A percentile compares a stretch with the other conserved stretches of the same genome.
phyloP scores from a whole-genome alignment of 2,329 filamentous ascomycete genomes.

The Helotiales sp. region DNA sequence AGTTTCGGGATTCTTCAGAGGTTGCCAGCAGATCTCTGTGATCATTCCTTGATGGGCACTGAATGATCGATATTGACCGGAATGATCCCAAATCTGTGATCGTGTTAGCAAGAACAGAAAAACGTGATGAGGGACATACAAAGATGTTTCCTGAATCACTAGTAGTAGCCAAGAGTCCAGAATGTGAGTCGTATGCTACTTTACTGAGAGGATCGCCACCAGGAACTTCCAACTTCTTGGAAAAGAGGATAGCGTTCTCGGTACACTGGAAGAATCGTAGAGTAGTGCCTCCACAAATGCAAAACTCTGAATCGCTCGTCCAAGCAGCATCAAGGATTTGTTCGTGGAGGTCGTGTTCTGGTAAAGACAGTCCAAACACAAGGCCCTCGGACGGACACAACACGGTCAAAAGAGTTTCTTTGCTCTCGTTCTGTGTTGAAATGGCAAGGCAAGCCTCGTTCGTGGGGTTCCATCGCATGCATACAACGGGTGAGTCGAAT shows the following conservation, averaged over 20 bases:
- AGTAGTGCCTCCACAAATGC: slow-evolving; percentile 58
- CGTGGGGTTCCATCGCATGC: slow-evolving; percentile 60
- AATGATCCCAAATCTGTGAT: slow-evolving; percentile 39
- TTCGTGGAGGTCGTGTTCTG: slow-evolving; percentile 49
- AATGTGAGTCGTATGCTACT: slow-evolving; percentile 55
- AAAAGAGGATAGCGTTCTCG: slow-evolving; percentile 46
- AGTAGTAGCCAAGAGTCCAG: slow-evolving; percentile 56
- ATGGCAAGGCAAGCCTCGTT: slow-evolving; percentile 57
- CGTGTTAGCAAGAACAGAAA: slow-evolving; percentile 41
- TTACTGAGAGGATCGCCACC: slow-evolving; percentile 55
- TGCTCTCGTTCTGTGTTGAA: slow-evolving; percentile 53
- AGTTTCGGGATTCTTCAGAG: slow-evolving; percentile 41
- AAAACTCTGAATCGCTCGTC: slow-evolving; percentile 58
- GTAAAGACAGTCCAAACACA: slow-evolving; percentile 46
- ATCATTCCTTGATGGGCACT: slow-evolving; percentile 59
- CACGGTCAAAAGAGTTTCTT: slow-evolving; percentile 55
- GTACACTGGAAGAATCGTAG: slow-evolving; percentile 50
- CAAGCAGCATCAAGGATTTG: slow-evolving; percentile 59
- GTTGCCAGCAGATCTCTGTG: slow-evolving; percentile 62
- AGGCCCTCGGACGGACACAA: slow-evolving; percentile 37
- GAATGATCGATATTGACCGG: slow-evolving; percentile 55
- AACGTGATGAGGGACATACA: slow-evolving; percentile 43
- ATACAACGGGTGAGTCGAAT: slow-evolving; percentile 61
- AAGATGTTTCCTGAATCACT: slow-evolving; percentile 61
- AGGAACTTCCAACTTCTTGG: slow-evolving; percentile 52